These are phyloP conservation scores for Aureococcus anophagefferens DNA, from an alignment of 108 stramenopile species.

Conservation along the genomic window DNA sequence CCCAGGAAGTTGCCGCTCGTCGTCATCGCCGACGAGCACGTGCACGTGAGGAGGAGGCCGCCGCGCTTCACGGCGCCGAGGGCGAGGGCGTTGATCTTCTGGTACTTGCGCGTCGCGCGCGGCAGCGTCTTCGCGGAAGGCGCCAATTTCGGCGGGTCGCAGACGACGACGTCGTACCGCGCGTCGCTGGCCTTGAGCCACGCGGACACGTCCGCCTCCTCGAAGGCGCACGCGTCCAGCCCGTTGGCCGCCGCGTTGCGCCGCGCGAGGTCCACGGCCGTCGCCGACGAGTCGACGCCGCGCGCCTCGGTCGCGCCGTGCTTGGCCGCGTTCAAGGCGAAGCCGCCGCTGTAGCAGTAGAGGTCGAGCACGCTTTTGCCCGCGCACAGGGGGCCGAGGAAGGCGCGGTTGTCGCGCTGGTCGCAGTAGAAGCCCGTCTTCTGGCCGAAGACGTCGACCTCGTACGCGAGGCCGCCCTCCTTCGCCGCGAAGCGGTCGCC, in stretches of 20 bases:
- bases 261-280: constrained; percentile 60
- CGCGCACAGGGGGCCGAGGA: constrained; percentile 44
- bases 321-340: constrained; percentile 61
- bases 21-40: constrained; percentile 86
- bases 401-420: constrained; percentile 77
- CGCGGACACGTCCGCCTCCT: constrained; percentile 61
- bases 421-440: constrained; percentile 97
- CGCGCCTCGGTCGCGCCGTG: constrained; percentile 45
- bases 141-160: constrained; percentile 90
- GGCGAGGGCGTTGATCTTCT: constrained; percentile 76
- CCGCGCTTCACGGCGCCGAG: constrained; percentile 51
- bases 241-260: constrained; percentile 67
- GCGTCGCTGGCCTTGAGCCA: constrained; percentile 57
- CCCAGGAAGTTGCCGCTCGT: background rate
- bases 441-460: constrained; percentile 65
- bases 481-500: background rate
- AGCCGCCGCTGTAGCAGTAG: constrained; percentile 82
- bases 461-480: constrained; percentile 43
- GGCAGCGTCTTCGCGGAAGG: constrained; percentile 54
- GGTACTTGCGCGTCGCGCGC: constrained; percentile 71
- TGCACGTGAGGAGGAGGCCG: constrained; percentile 80
- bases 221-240: constrained; percentile 47
- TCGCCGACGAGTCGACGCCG: constrained; percentile 73
- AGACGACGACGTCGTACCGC: constrained; percentile 66
- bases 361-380: constrained; percentile 69